These are phyloP conservation scores for Suillus subluteus DNA, from an alignment of 768 basidiomycete genomes.

Conservation along the genomic window DNA sequence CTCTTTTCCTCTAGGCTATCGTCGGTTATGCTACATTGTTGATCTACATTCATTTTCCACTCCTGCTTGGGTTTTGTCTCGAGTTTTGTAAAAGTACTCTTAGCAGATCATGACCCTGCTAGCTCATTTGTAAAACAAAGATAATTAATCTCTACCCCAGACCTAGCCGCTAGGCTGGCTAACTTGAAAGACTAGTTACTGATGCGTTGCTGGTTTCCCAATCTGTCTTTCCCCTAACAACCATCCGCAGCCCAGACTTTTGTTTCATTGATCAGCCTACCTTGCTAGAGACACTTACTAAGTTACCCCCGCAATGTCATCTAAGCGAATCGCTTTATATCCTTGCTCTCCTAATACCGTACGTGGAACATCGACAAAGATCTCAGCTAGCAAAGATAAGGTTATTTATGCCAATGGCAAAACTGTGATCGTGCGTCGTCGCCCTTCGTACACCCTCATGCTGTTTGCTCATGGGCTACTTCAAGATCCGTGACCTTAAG, in stretches of 20 bases:
- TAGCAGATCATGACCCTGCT: not conserved
- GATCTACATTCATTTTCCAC: constrained; percentile 18
- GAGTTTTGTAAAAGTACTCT: not conserved
- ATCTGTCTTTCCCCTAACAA: constrained; percentile 20
- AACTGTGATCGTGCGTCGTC: constrained; percentile 76
- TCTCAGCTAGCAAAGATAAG: constrained; percentile 76
- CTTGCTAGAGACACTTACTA: constrained; percentile 7
- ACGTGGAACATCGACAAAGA: constrained; percentile 72
- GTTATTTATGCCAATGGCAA: constrained; percentile 86
- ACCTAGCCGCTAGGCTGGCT: not conserved
- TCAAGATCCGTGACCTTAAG: constrained; percentile 81
- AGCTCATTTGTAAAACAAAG: not conserved
- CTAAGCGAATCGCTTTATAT: constrained; percentile 53
- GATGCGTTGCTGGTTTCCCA: not conserved
- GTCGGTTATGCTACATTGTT: constrained; percentile 11
- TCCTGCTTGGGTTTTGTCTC: not conserved
- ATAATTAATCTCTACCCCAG: not conserved
- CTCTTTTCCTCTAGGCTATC: not conserved
- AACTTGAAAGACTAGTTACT: not conserved
- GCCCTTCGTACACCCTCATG: not conserved
- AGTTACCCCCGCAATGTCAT: constrained; percentile 44
- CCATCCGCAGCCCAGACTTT: constrained; percentile 5
- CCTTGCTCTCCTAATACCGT: constrained; percentile 72
- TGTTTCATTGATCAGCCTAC: constrained; percentile 1
- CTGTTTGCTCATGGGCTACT: constrained; percentile 8